These are phyloP conservation scores for Russula brevipes DNA, from an alignment of 768 basidiomycete species.

Conservation along the genomic window DNA sequence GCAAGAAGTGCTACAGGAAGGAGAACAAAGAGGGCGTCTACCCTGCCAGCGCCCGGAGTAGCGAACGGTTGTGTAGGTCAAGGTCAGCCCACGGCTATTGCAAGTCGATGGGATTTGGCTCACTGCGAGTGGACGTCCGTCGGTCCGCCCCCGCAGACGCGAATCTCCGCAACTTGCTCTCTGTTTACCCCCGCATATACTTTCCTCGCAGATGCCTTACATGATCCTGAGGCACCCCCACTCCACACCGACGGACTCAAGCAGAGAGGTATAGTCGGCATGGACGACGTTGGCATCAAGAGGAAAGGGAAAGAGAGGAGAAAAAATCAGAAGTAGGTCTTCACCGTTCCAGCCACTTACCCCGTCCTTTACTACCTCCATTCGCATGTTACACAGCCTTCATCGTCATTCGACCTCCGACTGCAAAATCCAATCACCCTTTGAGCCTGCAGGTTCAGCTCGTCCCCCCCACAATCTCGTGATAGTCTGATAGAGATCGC, in stretches of 20 bases:
- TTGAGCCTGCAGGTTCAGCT: slow-evolving; percentile 90
- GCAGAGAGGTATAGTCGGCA: slow-evolving; percentile 7
- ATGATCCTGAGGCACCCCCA: not conserved
- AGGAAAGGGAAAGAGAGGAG: slow-evolving; percentile 46
- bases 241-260: not conserved
- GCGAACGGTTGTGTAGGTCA: too few relatives aligned
- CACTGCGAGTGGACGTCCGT: too few relatives aligned
- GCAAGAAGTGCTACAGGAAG: too few relatives aligned
- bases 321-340: slow-evolving; percentile 45
- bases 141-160: too few relatives aligned
- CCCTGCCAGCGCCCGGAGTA: too few relatives aligned
- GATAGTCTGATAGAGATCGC: slow-evolving; percentile 28
- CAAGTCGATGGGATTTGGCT: too few relatives aligned
- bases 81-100: too few relatives aligned
- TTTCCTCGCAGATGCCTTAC: too few relatives aligned
- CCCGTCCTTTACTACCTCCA: not conserved
- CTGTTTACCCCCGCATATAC: too few relatives aligned
- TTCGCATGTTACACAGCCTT: slow-evolving; percentile 54
- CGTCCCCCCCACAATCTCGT: slow-evolving; percentile 58
- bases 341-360: not conserved
- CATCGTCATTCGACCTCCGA: slow-evolving; percentile 87
- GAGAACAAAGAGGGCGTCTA: too few relatives aligned
- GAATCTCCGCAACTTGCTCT: too few relatives aligned
- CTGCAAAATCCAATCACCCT: slow-evolving; percentile 77
- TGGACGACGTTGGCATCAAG: slow-evolving; percentile 34